Base-by-base conservation (phyloP, 169 alveolate genomes). In the Plasmodium gallinaceum region DNA sequence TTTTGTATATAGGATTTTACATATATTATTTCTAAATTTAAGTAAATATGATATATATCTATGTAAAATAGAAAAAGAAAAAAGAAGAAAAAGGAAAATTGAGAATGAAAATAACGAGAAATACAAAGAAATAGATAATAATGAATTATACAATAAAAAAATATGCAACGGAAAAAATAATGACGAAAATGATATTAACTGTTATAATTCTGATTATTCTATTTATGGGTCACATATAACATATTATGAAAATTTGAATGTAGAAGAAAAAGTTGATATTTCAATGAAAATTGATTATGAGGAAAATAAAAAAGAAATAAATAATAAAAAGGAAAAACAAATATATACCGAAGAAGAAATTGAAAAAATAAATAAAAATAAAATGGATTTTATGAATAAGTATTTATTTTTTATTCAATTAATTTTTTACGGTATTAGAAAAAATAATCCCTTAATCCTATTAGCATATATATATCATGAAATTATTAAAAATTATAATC, bases 331-430 rank as follows among this genome's bases (percentile, higher is more conserved):
- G 0, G 48, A 42, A 48, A 45, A 14, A n/a, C 32, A 32, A n/a
- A 16, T 22, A 66, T 65, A 65, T 60, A 16, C 71, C 8, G 45
- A 45, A 18, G 91, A 68, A 54, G 91, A 83, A 70, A 24, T 16
- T 6, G 78, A 54, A 22, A 83, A 10, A n/a, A 72, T 83, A 12
- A 5, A 83, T 10, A 46, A 10, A 24, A 83, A 72, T 32, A 48
- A 76, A 69, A 16, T 24, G 12, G 86, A 83, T 20, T 83, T 83
- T 48, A 83, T 83, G 91, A 57, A 42, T 37, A 83, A 68, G 54
- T 83, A 68, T 61, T 61, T 83, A 68, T 83, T 57, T 69, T 83
- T 83, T 46, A 66, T 83, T 54, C 91, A 83, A 69, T 37, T 83
- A 6, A 68, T 70, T 8, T 83, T 83, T 52, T 69, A 57, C 54